Conservation (phyloP, 768 basidiomycete species). For the Leccinum olivaceopallidum region DNA sequence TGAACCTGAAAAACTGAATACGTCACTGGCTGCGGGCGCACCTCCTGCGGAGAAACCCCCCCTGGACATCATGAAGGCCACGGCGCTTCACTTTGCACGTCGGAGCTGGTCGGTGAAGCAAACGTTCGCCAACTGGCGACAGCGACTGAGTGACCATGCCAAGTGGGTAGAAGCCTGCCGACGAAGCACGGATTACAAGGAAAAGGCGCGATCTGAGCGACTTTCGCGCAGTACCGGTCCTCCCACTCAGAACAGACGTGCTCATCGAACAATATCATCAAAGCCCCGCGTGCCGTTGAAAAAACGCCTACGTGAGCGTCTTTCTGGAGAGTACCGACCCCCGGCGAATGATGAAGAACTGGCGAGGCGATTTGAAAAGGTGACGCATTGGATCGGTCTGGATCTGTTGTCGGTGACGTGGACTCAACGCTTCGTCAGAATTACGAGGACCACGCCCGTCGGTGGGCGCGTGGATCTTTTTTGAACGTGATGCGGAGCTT, state of each 20-base stretch:
- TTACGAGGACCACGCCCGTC: slow-evolving; percentile 64
- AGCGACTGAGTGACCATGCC: slow-evolving; percentile 43
- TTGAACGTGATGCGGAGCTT: slow-evolving; percentile 38
- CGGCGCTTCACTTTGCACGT: slow-evolving; percentile 44
- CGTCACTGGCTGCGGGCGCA: slow-evolving; percentile 2
- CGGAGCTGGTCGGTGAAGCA: slow-evolving; percentile 42
- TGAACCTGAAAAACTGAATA: slow-evolving; percentile 5
- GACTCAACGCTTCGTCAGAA: slow-evolving; percentile 47
- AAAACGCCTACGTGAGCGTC: slow-evolving; percentile 36
- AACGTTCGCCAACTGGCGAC: slow-evolving; percentile 48
- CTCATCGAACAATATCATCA: slow-evolving; percentile 15
- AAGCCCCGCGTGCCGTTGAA: slow-evolving; percentile 25
- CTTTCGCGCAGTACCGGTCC: slow-evolving; percentile 29
- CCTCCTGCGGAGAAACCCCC: slow-evolving; percentile 14
- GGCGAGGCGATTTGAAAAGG: slow-evolving; percentile 68
- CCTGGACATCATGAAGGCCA: slow-evolving; percentile 36
- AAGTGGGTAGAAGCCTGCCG: slow-evolving; percentile 64
- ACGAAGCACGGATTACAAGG: slow-evolving; percentile 61
- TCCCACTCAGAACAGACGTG: slow-evolving; percentile 24
- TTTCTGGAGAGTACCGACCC: slow-evolving; percentile 46
- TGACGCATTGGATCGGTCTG: slow-evolving; percentile 24
- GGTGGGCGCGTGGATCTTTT: slow-evolving; percentile 79
- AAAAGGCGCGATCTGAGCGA: slow-evolving; percentile 43
- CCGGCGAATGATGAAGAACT: slow-evolving; percentile 66
- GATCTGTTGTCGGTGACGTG: not conserved